Percentiles rank a stretch among this genome's conserved stretches.
Evolutionary conservation across 1,284 basidiomycete species (phyloP).

Genomic region (Ganoderma resinaceum): DNA sequence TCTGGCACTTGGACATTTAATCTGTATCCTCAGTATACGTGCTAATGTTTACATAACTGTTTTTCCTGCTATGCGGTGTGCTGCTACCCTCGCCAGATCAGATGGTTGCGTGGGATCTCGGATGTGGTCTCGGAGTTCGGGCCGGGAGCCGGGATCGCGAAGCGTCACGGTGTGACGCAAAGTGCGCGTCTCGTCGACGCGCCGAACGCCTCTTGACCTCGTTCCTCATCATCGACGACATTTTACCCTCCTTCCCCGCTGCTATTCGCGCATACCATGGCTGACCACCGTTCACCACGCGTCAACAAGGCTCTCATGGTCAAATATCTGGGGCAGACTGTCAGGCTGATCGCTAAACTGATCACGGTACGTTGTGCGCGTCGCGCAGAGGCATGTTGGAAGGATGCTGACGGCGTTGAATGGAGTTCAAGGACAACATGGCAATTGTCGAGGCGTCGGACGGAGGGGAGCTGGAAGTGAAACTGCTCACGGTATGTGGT

Average conservation of each 20-base stretch:
- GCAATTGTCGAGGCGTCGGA: constrained; percentile 77
- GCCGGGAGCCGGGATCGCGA: background rate
- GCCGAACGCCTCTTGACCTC: background rate
- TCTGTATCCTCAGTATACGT: background rate
- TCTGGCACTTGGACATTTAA: background rate
- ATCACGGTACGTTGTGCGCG: constrained; percentile 54
- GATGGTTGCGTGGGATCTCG: too few species aligned
- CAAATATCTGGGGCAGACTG: constrained; percentile 61
- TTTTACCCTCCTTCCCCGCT: background rate
- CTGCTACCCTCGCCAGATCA: background rate
- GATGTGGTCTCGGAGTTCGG: too few species aligned
- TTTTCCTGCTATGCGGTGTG: background rate
- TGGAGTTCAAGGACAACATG: constrained; percentile 59
- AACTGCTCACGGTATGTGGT: constrained; percentile 24
- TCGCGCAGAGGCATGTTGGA: background rate
- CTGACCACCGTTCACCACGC: constrained; percentile 59
- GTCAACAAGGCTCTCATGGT: constrained; percentile 71
- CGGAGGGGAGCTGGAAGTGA: constrained; percentile 71
- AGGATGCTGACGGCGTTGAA: background rate
- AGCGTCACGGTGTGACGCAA: constrained; percentile 9
- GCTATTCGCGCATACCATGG: constrained; percentile 36
- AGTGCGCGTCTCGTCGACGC: constrained; percentile 7
- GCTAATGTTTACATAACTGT: background rate
- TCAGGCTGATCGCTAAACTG: constrained; percentile 79
- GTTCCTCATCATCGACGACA: background rate